phyloP scores from a whole-genome alignment of 805 yeast species.

The Starmerella geochares region DNA sequence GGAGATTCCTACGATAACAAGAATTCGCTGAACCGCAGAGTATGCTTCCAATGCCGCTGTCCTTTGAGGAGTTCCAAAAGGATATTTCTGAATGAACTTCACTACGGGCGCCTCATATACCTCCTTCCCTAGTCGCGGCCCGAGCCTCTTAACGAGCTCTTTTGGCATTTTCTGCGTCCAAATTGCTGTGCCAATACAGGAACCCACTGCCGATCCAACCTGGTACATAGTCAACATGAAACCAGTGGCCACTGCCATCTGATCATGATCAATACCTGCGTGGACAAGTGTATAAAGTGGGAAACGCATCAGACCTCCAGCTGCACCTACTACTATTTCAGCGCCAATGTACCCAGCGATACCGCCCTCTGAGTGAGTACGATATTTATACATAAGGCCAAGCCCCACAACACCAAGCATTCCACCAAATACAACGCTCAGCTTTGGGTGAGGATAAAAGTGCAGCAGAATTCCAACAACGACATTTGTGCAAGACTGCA shows the following conservation, averaged over 20 bases:
- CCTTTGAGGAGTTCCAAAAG: conserved; percentile 58
- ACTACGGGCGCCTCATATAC: conserved; percentile 48
- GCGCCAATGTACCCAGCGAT: neutral
- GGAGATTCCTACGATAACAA: conserved; percentile 45
- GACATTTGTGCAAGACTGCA: neutral
- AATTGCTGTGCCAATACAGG: conserved; percentile 57
- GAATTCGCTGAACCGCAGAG: conserved; percentile 46
- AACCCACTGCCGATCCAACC: conserved; percentile 32
- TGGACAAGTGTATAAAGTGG: neutral
- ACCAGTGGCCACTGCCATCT: neutral
- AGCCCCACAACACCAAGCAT: neutral
- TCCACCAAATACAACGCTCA: neutral
- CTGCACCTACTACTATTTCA: neutral
- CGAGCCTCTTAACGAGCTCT: conserved; percentile 35
- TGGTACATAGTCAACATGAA: neutral
- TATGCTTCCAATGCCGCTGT: conserved; percentile 47
- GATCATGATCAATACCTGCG: neutral
- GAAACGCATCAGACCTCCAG: neutral
- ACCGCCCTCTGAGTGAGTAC: neutral
- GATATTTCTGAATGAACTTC: conserved; percentile 38
- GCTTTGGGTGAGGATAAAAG: neutral
- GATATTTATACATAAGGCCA: neutral
- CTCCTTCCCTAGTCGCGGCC: conserved; percentile 33
- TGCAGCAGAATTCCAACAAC: neutral
- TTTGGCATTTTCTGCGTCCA: conserved; percentile 54